Base-by-base conservation (phyloP, 305 asterid genomes). In the Striga hermonthica region DNA sequence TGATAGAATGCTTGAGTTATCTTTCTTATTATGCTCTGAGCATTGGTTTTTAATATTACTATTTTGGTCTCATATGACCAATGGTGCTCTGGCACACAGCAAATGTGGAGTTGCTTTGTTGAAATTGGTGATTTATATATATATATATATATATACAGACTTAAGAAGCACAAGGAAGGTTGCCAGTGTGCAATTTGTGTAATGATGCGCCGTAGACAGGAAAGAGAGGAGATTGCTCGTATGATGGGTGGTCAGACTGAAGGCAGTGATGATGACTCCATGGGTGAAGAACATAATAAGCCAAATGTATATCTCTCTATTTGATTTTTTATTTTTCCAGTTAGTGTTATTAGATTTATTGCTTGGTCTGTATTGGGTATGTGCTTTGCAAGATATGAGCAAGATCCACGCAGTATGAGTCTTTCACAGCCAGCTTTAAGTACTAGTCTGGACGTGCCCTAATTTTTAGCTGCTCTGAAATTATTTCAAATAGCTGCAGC, bases 131-230 rank as follows among this genome's bases (percentile, higher is more conserved):
- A 16, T 11, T n/a, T 12, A n/a, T 8, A 59, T 50, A 28, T 8
- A 59, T 50, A 28, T 47, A 47, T 22, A 56, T 31, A 14, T 60
- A 36, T 71, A 43, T 69, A 72, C 82, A 92, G 98, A 63, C 95
- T 92, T 50, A 92, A 86, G 83, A 86, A 87, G 84, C 98, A 92
- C 79, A 92, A 92, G 75, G 96, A 89, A 62, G 96, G 95, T 38
- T 92, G 98, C 71, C 87, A 81, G 70, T 92, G 97, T 78, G 98
- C 98, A 48, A 92, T 92, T 69, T 92, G 97, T 75, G 81, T 92
- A 65, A 92, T 92, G 98, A 92, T 92, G 94, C 85, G 98, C 6
- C 90, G 93, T 64, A 81, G 97, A 79, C 96, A 89, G 77, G 98
- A 92, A 81, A 77, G 95, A 12, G 95, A 86, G 73, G 98, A 87